Evolutionary conservation across 163 green algal genomes (phyloP), one percentile per base, ranked within the genome.

Genomic region (Chlamydomonas reinhardtii): DNA sequence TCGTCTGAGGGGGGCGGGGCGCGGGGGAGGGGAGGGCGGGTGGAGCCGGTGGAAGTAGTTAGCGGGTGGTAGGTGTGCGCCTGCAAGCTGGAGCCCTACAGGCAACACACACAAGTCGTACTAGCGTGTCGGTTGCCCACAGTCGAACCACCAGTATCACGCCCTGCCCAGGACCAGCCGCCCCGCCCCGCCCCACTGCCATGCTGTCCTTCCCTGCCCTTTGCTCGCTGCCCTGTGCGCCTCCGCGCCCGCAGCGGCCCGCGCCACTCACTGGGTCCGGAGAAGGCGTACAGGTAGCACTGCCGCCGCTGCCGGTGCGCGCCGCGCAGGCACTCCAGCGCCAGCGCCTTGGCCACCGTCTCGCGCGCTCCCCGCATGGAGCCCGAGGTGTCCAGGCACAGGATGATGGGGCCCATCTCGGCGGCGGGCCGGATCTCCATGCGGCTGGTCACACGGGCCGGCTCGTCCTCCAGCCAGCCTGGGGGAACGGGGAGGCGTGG

Each of bases 251-350:
- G 27, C 43, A n/a, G n/a, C 73, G 9, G 4, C 74, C 43, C 22
- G 20, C 31, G 0, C 0, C 37, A 89, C 84, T 85, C 70, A 89
- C 88, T 97, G 86, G 31, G 93, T 93, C 29, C 96, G 11, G 91
- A 95, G 91, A 99, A 99, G 2, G 96, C 95, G 89, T 97, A 98
- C 32, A 99, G 90, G 90, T 96, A 97, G 91, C 96, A 98, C 31
- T 73, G 72, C 27, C 97, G 90, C 72, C 96, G 71, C 88, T 98
- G 94, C 35, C 92, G 82, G 73, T 94, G 90, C 31, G 96, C 96
- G 20, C 92, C 94, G 3, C 97, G 89, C 93, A 98, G 95, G 94
- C 94, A 98, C 88, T 98, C 96, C 35, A 99, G 94, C 16, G 94
- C 94, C 71, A 98, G 90, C 17, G 96, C 95, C 90, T 99, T 99